phyloP scores from a whole-genome alignment of 1,284 basidiomycete genomes.

The Golubevia sp. region DNA sequence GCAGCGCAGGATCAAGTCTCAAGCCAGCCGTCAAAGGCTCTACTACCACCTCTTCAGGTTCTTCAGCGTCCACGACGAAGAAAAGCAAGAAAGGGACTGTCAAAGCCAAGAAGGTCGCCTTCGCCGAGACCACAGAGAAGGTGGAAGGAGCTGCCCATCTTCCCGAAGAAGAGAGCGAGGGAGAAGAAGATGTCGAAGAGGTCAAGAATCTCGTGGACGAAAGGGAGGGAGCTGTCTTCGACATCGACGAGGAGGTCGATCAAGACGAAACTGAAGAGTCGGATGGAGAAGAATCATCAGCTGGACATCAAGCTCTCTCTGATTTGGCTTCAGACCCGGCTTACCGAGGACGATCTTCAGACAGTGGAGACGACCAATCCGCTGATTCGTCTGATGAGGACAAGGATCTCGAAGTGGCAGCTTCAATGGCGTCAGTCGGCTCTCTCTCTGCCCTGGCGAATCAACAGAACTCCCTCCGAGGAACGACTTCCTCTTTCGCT shows the following conservation, averaged over 20 bases:
- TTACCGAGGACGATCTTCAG: not conserved
- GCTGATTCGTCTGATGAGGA: not conserved
- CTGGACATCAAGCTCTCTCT: not conserved
- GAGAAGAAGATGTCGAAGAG: slow-evolving; percentile 12
- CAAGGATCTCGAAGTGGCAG: slow-evolving; percentile 6
- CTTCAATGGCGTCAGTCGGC: slow-evolving; percentile 19
- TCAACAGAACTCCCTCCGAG: slow-evolving; percentile 26
- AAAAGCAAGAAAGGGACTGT: slow-evolving; percentile 8
- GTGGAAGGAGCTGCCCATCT: slow-evolving; percentile 12
- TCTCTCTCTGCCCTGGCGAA: slow-evolving; percentile 37
- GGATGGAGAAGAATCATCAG: slow-evolving; percentile 8
- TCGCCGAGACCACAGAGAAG: slow-evolving; percentile 32
- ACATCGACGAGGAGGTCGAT: slow-evolving; percentile 41
- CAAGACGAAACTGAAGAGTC: slow-evolving; percentile 3
- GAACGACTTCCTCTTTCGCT: slow-evolving; percentile 21
- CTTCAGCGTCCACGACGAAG: slow-evolving; percentile 3
- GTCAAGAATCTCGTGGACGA: slow-evolving; percentile 7
- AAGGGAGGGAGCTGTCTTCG: slow-evolving; percentile 27
- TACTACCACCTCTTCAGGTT: slow-evolving; percentile 1
- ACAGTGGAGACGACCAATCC: not conserved
- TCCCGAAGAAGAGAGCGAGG: slow-evolving; percentile 22
- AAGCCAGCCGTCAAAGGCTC: not conserved
- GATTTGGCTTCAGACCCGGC: slow-evolving; percentile 13
- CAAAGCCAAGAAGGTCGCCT: slow-evolving; percentile 47
- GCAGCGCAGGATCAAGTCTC: slow-evolving; percentile 9